These are phyloP conservation scores for Iris pallida DNA, from an alignment of 116 monocot genomes.

Conservation along the genomic window DNA sequence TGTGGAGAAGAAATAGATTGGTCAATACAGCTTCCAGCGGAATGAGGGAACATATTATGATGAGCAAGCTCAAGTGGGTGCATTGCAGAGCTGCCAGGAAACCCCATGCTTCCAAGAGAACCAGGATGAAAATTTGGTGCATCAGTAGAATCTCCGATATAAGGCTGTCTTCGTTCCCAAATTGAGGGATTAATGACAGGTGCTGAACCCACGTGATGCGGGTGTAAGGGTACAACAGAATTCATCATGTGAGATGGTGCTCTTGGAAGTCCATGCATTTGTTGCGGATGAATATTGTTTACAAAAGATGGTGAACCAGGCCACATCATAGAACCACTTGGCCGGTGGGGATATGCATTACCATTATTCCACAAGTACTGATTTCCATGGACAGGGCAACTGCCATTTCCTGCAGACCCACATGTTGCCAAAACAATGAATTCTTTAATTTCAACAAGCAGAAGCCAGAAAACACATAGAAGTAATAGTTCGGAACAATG, in stretches of 20 bases:
- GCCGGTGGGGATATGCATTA: constrained; percentile 32
- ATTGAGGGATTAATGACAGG: constrained; percentile 41
- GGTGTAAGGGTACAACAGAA: constrained; percentile 27
- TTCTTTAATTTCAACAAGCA: too few relatives aligned
- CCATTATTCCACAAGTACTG: constrained; percentile 41
- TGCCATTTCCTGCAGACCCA: constrained; percentile 43
- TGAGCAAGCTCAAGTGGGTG: constrained; percentile 43
- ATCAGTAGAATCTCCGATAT: constrained; percentile 27
- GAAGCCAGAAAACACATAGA: too few relatives aligned
- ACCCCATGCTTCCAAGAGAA: constrained; percentile 46
- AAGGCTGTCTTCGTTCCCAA: constrained; percentile 37
- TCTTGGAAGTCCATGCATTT: constrained; percentile 41
- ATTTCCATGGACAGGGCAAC: constrained; percentile 45
- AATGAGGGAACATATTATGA: constrained; percentile 38
- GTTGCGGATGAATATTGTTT: constrained; percentile 27
- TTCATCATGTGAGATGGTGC: constrained; percentile 42
- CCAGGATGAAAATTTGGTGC: constrained; percentile 36
- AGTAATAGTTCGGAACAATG: too few relatives aligned
- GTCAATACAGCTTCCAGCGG: constrained; percentile 37
- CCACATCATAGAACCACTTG: constrained; percentile 31
- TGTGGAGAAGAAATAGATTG: constrained; percentile 37
- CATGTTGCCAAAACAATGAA: constrained; percentile 28
- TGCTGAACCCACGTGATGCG: constrained; percentile 55
- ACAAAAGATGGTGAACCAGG: constrained; percentile 24
- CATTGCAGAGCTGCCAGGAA: constrained; percentile 39